These are phyloP conservation scores for Tricholoma hemisulphureum DNA, from an alignment of 768 basidiomycete genomes.

Conservation along the genomic window DNA sequence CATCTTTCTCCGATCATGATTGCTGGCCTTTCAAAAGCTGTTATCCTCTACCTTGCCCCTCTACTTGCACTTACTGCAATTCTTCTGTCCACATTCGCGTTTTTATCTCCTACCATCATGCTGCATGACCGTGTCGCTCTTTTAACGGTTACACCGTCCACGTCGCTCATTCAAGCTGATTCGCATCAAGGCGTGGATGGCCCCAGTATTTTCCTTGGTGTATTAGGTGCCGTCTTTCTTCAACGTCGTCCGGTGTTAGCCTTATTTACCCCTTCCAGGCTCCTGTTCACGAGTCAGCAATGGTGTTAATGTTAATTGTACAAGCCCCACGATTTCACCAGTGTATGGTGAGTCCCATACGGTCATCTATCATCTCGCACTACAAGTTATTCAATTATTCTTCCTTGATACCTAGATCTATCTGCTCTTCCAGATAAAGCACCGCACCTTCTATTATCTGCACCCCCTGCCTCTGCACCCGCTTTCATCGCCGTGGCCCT, in stretches of 20 bases:
- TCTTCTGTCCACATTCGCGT: slow-evolving; percentile 64
- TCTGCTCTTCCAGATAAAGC: slow-evolving; percentile 57
- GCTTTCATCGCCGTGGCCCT: slow-evolving; percentile 63
- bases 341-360: slow-evolving; percentile 51
- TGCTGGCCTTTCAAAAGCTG: slow-evolving; percentile 63
- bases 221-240: slow-evolving; percentile 48
- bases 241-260: neutral
- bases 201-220: slow-evolving; percentile 64
- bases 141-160: slow-evolving; percentile 60
- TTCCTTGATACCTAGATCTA: slow-evolving; percentile 45
- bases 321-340: slow-evolving; percentile 51
- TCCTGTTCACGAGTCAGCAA: slow-evolving; percentile 61
- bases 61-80: slow-evolving; percentile 63
- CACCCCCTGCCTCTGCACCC: slow-evolving; percentile 61
- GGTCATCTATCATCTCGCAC: neutral
- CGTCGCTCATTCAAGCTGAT: slow-evolving; percentile 30
- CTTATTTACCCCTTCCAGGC: slow-evolving; percentile 40
- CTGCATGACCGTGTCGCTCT: slow-evolving; percentile 64
- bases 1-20: slow-evolving; percentile 50
- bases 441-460: slow-evolving; percentile 53
- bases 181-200: slow-evolving; percentile 51
- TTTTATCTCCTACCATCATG: slow-evolving; percentile 62
- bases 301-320: slow-evolving; percentile 54
- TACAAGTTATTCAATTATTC: neutral
- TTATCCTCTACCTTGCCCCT: slow-evolving; percentile 67